Percentiles rank a stretch among this genome's conserved stretches.
Conservation (phyloP, 176 grass and related monocot species). For the Oryza meridionalis region DNA sequence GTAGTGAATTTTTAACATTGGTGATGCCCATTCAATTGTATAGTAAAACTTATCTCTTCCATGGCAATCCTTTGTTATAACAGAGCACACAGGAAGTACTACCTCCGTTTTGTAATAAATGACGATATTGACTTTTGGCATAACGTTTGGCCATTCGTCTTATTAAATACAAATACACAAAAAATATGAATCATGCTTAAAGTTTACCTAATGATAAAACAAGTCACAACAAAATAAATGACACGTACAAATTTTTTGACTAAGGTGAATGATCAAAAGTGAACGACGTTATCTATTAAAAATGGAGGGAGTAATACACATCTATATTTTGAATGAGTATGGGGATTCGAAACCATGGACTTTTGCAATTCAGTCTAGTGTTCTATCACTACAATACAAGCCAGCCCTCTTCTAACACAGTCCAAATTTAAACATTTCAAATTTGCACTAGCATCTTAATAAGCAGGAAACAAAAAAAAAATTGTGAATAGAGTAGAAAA, state of each 20-base stretch:
- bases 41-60: neutral
- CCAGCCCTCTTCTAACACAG: neutral
- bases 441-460: conserved; percentile 17
- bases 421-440: conserved; percentile 21
- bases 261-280: no score
- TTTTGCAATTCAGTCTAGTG: neutral
- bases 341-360: neutral
- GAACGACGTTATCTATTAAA: no score
- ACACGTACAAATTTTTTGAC: no score
- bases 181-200: no score
- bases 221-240: no score
- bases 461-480: conserved; percentile 17
- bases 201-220: no score
- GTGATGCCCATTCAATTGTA: neutral
- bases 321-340: neutral
- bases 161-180: no score
- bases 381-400: neutral
- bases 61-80: neutral
- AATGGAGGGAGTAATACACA: no score
- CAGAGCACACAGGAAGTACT: neutral
- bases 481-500: conserved; percentile 5
- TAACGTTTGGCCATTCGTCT: no score
- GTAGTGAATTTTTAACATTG: neutral
- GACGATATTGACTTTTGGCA: no score
- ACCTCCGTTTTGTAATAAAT: no score